A percentile compares a stretch with the other conserved stretches of the same genome.
These are phyloP conservation scores for Cutaneotrichosporon sp. DNA, from an alignment of 1,284 basidiomycete species.

Conservation along the genomic window DNA sequence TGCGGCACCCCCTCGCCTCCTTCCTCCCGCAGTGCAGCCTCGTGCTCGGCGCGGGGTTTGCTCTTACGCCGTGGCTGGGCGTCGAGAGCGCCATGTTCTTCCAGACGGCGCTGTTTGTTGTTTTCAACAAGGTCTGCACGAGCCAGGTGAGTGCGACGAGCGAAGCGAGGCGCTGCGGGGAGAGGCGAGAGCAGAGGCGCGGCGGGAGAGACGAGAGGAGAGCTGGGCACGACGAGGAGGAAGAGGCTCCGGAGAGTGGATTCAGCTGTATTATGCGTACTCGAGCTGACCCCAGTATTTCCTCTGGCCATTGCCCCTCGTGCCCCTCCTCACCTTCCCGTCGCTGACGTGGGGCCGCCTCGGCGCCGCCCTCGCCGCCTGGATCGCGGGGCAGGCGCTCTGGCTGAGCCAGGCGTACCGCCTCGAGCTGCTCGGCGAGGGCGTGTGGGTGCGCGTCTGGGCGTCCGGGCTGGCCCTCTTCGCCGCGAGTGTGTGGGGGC, in stretches of 20 bases:
- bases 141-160: conserved; percentile 66
- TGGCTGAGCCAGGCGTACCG: conserved; percentile 85
- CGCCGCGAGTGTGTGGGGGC: conserved; percentile 58
- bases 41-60: conserved; percentile 39
- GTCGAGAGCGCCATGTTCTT: conserved; percentile 76
- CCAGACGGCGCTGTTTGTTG: conserved; percentile 86
- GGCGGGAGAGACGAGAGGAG: too few relatives aligned
- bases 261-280: background rate
- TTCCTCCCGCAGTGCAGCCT: conserved; percentile 56
- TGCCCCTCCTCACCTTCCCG: conserved; percentile 76
- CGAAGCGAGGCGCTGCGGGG: background rate
- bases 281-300: conserved; percentile 70
- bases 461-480: conserved; percentile 72
- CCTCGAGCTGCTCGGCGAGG: conserved; percentile 79
- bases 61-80: conserved; percentile 53
- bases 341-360: conserved; percentile 58
- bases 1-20: conserved; percentile 46
- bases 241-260: background rate
- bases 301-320: conserved; percentile 91
- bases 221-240: too few relatives aligned
- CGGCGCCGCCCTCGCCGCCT: conserved; percentile 60
- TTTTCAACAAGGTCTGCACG: conserved; percentile 98
- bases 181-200: too few relatives aligned
- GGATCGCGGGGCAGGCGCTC: conserved; percentile 71
- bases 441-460: conserved; percentile 77